Evolutionary conservation across 2,329 filamentous ascomycete genomes (phyloP).

Genomic region (Epichloe baconii): DNA sequence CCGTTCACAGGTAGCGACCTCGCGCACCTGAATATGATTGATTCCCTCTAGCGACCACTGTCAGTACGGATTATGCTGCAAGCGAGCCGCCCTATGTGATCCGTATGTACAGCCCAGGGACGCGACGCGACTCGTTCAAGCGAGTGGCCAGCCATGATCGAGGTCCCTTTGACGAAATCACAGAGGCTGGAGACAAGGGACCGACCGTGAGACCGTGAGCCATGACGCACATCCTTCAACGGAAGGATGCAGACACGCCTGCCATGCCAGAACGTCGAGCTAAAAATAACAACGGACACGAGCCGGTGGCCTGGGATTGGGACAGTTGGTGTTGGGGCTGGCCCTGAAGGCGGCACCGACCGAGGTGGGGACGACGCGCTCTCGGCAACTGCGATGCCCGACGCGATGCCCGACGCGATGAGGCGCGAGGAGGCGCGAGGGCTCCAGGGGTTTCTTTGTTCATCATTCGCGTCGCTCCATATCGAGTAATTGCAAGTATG

Average conservation of each 20-base stretch:
- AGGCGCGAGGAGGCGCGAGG: too few relatives aligned
- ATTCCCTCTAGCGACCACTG: too few relatives aligned
- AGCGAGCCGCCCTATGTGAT: too few relatives aligned
- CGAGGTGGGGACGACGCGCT: not conserved
- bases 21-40: too few relatives aligned
- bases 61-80: too few relatives aligned
- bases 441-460: too few relatives aligned
- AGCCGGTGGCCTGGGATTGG: conserved; percentile 3
- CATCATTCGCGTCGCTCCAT: not conserved
- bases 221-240: conserved; percentile 16
- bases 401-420: not conserved
- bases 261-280: not conserved
- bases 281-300: conserved; percentile 19
- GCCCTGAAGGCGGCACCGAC: not conserved
- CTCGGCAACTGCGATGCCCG: not conserved
- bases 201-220: not conserved
- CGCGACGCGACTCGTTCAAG: too few relatives aligned
- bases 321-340: not conserved
- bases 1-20: too few relatives aligned
- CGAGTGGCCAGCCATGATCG: too few relatives aligned
- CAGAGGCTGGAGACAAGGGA: not conserved
- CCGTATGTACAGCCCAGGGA: too few relatives aligned
- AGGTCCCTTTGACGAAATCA: too few relatives aligned
- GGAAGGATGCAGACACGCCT: conserved; percentile 2
- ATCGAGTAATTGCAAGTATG: conserved; percentile 4